A percentile compares a stretch with the other conserved stretches of the same genome.
Evolutionary conservation across 1,284 basidiomycete genomes (phyloP).

Genomic region (Clitocybe nebularis): DNA sequence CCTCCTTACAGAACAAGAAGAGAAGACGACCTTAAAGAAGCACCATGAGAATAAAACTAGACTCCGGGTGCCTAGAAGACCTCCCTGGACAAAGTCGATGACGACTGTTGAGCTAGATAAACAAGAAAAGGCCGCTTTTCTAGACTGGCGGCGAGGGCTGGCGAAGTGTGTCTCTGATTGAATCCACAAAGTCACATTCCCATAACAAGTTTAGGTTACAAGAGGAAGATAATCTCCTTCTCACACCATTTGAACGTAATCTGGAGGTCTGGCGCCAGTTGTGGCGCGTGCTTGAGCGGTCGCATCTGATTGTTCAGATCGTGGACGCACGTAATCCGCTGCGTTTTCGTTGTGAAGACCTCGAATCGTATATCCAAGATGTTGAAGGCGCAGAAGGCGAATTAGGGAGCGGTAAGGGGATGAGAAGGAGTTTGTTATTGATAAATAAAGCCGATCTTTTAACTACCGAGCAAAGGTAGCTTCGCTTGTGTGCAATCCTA

Average conservation of each 20-base stretch:
- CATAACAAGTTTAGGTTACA: slow-evolving; percentile 53
- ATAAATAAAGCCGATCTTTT: slow-evolving; percentile 98
- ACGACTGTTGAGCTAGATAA: slow-evolving; percentile 76
- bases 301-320: slow-evolving; percentile 92
- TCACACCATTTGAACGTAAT: slow-evolving; percentile 95
- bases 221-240: slow-evolving; percentile 74
- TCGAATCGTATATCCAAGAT: slow-evolving; percentile 84
- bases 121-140: slow-evolving; percentile 84
- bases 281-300: slow-evolving; percentile 93
- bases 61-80: slow-evolving; percentile 81
- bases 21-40: slow-evolving; percentile 67
- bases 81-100: slow-evolving; percentile 81
- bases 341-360: slow-evolving; percentile 87
- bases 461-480: slow-evolving; percentile 81
- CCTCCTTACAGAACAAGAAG: slow-evolving; percentile 82
- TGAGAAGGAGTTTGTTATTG: slow-evolving; percentile 76
- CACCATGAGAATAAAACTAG: slow-evolving; percentile 72
- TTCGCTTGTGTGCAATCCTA: too few species aligned
- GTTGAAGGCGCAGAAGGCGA: slow-evolving; percentile 77
- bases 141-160: slow-evolving; percentile 89
- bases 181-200: slow-evolving; percentile 1
- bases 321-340: slow-evolving; percentile 94
- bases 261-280: slow-evolving; percentile 96
- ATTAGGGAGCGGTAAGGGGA: slow-evolving; percentile 69
- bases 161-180: slow-evolving; percentile 59